Conservation (phyloP, 2,329 filamentous ascomycete species). For the Neonectria punicea region DNA sequence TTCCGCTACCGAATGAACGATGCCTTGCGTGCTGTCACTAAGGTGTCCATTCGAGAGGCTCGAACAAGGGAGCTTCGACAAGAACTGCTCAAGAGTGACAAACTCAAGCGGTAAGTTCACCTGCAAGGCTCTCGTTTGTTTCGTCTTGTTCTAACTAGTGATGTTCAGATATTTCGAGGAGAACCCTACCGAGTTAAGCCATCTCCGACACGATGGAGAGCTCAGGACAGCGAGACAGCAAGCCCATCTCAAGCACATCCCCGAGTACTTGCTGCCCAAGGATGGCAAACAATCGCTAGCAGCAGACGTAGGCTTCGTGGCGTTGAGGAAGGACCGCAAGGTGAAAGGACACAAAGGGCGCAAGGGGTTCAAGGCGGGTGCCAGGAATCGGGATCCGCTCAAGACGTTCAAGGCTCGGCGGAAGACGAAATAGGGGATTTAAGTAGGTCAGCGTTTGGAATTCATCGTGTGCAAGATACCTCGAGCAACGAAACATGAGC, state of each 20-base stretch:
- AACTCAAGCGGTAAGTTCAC: slow-evolving; percentile 73
- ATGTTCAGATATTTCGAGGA: slow-evolving; percentile 85
- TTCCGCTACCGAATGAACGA: slow-evolving; percentile 97
- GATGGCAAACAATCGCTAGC: slow-evolving; percentile 77
- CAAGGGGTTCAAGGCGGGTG: slow-evolving; percentile 59
- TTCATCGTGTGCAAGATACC: slow-evolving; percentile 32
- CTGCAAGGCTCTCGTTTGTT: neutral
- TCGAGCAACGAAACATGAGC: slow-evolving; percentile 25
- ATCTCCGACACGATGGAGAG: slow-evolving; percentile 91
- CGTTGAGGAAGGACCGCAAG: slow-evolving; percentile 68
- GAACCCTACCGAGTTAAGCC: slow-evolving; percentile 88
- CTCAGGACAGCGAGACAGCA: slow-evolving; percentile 85
- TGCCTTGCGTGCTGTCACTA: slow-evolving; percentile 88
- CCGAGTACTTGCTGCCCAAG: slow-evolving; percentile 88
- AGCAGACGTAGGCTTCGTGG: slow-evolving; percentile 80
- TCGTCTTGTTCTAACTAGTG: neutral
- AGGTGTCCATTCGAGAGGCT: slow-evolving; percentile 89
- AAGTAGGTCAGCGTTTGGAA: slow-evolving; percentile 25
- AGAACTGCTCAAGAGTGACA: slow-evolving; percentile 93
- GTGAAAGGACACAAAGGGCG: slow-evolving; percentile 58
- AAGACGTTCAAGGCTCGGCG: slow-evolving; percentile 83
- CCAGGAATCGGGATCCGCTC: slow-evolving; percentile 82
- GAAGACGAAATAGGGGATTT: slow-evolving; percentile 51
- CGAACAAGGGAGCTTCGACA: slow-evolving; percentile 87
- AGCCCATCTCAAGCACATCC: slow-evolving; percentile 91